Conservation (phyloP, 805 yeast genomes). For the Barnettozyma siamensis region DNA sequence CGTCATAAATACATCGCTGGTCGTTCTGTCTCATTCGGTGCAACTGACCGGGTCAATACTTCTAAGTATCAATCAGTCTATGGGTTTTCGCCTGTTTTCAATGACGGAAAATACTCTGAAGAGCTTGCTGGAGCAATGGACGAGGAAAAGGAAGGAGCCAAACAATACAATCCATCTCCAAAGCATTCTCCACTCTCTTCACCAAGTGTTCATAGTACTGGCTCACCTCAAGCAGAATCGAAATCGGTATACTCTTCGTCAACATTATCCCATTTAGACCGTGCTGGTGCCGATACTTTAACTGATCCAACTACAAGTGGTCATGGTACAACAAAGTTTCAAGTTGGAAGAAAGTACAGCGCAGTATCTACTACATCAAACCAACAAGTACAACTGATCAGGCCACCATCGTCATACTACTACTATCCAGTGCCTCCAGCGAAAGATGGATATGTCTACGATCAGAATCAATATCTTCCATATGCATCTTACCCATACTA, state of each 20-base stretch:
- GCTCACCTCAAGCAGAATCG: constrained; percentile 21
- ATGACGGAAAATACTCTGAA: not conserved
- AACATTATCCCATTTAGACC: constrained; percentile 20
- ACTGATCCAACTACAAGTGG: constrained; percentile 15
- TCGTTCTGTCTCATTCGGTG: constrained; percentile 21
- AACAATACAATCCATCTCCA: constrained; percentile 7
- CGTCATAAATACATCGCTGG: constrained; percentile 6
- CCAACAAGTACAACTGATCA: constrained; percentile 8
- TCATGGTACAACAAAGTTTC: constrained; percentile 10
- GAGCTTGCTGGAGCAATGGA: not conserved
- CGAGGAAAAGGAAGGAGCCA: not conserved
- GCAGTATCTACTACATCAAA: constrained; percentile 4
- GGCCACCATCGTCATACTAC: constrained; percentile 25
- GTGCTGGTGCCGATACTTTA: constrained; percentile 13
- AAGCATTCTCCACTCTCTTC: constrained; percentile 23
- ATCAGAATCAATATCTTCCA: constrained; percentile 19
- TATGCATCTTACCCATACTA: constrained; percentile 22
- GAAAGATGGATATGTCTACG: constrained; percentile 26
- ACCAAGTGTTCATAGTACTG: constrained; percentile 21
- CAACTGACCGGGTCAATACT: not conserved
- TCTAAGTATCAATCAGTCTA: constrained; percentile 10
- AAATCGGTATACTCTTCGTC: constrained; percentile 23
- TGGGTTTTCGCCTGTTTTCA: constrained; percentile 5
- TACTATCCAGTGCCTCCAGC: constrained; percentile 25
- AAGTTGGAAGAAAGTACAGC: constrained; percentile 13